Base-by-base conservation (phyloP, 345 rosid genomes). In the Populus simonii region DNA sequence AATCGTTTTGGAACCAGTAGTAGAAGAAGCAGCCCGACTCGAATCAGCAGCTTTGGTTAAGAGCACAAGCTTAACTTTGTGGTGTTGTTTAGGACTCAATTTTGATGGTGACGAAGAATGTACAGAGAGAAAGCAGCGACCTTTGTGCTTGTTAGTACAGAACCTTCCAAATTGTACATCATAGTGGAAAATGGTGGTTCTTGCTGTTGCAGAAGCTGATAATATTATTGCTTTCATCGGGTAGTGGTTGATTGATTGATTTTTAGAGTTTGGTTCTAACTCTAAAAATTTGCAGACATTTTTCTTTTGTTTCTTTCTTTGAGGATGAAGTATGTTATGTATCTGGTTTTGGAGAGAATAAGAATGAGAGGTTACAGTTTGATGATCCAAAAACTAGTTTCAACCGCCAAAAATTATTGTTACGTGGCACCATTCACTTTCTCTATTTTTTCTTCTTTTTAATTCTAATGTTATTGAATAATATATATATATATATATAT, bases 31-130 rank as follows among this genome's bases (percentile, higher is more conserved):
- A 43, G 97, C 81, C 83, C 83, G 92, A 11, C 93, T 85, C 18
- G 98, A 92, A 80, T 92, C 97, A 2, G 90, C 97, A 63, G 95
- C 95, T 80, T 82, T 81, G 6, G 87, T 18, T 8, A 83, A 27
- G 80, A 87, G 81, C 41, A 65, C 74, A 2, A 87, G 74, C 55
- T 73, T 86, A 8, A 77, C 23, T 31, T 49, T 68, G 67, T 65
- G 55, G 41, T 65, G 81, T 57, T 77, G 74, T 57, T 35, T 71
- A 68, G 82, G 67, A 67, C 41, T 68, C 62, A 70, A 27, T 18
- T 25, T 25, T 3, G 63, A 72, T 17, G 85, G 55, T 23, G 67
- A 71, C 66, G 38, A 81, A 16, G 84, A 81, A 73, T 78, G 85
- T 11, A 76, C 66, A 29, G 92, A 57, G 61, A 84, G 79, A 71